Conservation (phyloP, 805 yeast species). For the Ogataea henricii region DNA sequence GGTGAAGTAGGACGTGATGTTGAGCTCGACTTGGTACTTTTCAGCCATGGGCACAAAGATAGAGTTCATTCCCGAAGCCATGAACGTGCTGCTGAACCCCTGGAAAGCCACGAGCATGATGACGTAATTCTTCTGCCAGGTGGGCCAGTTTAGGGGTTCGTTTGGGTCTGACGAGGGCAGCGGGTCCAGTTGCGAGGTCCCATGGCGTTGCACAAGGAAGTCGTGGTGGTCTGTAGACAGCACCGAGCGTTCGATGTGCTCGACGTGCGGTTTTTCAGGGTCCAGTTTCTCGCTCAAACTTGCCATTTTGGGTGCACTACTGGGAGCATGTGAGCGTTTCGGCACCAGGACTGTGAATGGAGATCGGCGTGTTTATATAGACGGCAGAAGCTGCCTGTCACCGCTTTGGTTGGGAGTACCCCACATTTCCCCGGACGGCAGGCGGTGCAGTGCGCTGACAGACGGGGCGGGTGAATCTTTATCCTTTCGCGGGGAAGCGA, state of each 20-base stretch:
- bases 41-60: slow-evolving; percentile 4
- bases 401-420: no score
- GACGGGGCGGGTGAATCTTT: neutral
- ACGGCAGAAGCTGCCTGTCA: no score
- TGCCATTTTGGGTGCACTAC: neutral
- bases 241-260: neutral
- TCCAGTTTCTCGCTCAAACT: neutral
- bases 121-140: slow-evolving; percentile 9
- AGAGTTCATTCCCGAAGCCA: slow-evolving; percentile 12
- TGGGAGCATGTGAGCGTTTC: no score
- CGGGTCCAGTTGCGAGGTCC: slow-evolving; percentile 7
- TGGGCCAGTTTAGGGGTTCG: slow-evolving; percentile 13
- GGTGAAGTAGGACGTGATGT: slow-evolving; percentile 8
- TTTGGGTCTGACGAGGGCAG: slow-evolving; percentile 8
- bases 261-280: neutral
- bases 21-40: slow-evolving; percentile 6
- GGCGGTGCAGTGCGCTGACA: neutral
- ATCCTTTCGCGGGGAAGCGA: neutral
- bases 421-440: neutral
- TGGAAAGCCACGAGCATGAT: slow-evolving; percentile 12
- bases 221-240: slow-evolving; percentile 3
- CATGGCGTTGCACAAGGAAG: slow-evolving; percentile 7
- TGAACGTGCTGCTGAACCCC: slow-evolving; percentile 11
- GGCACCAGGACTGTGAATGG: no score
- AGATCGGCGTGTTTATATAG: no score